phyloP scores from a whole-genome alignment of 768 basidiomycete genomes.

The Harrya chromipes region DNA sequence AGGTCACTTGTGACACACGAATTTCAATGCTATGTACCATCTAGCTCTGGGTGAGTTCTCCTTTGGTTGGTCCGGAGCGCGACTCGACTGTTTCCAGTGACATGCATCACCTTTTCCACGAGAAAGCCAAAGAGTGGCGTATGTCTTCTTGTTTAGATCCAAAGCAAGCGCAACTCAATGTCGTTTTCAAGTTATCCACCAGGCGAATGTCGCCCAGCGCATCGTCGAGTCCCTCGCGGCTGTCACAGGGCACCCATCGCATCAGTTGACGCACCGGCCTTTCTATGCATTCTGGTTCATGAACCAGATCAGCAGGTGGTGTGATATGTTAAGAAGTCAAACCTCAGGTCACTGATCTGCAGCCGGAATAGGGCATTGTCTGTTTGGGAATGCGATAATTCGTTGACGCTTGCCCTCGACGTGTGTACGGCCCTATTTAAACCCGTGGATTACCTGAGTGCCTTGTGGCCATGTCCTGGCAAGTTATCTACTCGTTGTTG shows the following conservation, averaged over 20 bases:
- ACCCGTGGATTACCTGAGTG: slow-evolving; percentile 58
- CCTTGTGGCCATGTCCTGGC: slow-evolving; percentile 67
- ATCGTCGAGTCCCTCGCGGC: slow-evolving; percentile 57
- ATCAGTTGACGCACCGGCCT: slow-evolving; percentile 53
- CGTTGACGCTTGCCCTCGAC: slow-evolving; percentile 57
- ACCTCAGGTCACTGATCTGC: slow-evolving; percentile 12
- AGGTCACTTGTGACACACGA: slow-evolving; percentile 71
- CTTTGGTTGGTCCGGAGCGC: not conserved
- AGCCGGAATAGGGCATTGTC: slow-evolving; percentile 43
- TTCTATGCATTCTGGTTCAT: slow-evolving; percentile 77
- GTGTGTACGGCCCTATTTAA: slow-evolving; percentile 59
- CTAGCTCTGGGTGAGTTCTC: slow-evolving; percentile 49
- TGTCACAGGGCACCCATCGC: slow-evolving; percentile 50
- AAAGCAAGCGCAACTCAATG: slow-evolving; percentile 3
- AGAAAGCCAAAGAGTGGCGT: slow-evolving; percentile 69
- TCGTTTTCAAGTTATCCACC: slow-evolving; percentile 50
- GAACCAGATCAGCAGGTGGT: slow-evolving; percentile 60
- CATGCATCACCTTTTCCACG: slow-evolving; percentile 45
- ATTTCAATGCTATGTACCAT: slow-evolving; percentile 61
- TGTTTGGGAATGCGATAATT: slow-evolving; percentile 60
- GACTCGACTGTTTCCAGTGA: slow-evolving; percentile 32
- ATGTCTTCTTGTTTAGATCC: slow-evolving; percentile 29
- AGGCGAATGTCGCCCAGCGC: slow-evolving; percentile 55
- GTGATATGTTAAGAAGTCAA: slow-evolving; percentile 2
- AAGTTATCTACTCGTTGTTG: slow-evolving; percentile 13